These are phyloP conservation scores for Symmetrospora coprosmae DNA, from an alignment of 768 basidiomycete species.

Conservation along the genomic window DNA sequence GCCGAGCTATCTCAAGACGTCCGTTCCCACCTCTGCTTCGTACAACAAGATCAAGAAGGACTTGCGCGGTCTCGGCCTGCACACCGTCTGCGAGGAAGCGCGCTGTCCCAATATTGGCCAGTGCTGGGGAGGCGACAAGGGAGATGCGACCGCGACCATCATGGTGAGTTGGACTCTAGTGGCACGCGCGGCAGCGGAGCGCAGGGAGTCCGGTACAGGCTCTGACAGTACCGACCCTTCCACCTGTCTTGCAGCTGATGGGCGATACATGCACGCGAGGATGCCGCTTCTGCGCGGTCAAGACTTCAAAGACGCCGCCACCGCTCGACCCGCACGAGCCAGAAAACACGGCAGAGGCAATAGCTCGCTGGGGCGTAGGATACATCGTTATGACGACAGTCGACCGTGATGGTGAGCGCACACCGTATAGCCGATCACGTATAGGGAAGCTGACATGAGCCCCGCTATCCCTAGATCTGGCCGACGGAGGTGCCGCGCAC, in stretches of 20 bases:
- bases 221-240: too few relatives aligned
- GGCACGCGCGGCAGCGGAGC: too few relatives aligned
- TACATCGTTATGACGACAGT: slow-evolving; percentile 96
- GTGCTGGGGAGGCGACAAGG: slow-evolving; percentile 73
- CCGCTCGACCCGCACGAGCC: slow-evolving; percentile 93
- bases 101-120: slow-evolving; percentile 99
- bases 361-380: slow-evolving; percentile 91
- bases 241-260: slow-evolving; percentile 95
- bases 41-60: slow-evolving; percentile 91
- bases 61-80: slow-evolving; percentile 71
- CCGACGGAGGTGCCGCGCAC: slow-evolving; percentile 80
- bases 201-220: too few relatives aligned
- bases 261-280: slow-evolving; percentile 97
- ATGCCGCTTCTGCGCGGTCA: slow-evolving; percentile 93
- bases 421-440: neutral
- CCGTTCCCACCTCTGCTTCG: slow-evolving; percentile 59
- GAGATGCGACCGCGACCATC: slow-evolving; percentile 87
- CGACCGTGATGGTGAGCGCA: slow-evolving; percentile 71
- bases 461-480: slow-evolving; percentile 51
- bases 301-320: slow-evolving; percentile 73
- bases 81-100: slow-evolving; percentile 97
- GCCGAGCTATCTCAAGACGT: slow-evolving; percentile 30
- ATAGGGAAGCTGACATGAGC: neutral
- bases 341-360: slow-evolving; percentile 94
- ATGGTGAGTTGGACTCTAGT: slow-evolving; percentile 53